A percentile compares a stretch with the other conserved stretches of the same genome.
phyloP scores from a whole-genome alignment of 768 basidiomycete species.

The Mycena polygramma region DNA sequence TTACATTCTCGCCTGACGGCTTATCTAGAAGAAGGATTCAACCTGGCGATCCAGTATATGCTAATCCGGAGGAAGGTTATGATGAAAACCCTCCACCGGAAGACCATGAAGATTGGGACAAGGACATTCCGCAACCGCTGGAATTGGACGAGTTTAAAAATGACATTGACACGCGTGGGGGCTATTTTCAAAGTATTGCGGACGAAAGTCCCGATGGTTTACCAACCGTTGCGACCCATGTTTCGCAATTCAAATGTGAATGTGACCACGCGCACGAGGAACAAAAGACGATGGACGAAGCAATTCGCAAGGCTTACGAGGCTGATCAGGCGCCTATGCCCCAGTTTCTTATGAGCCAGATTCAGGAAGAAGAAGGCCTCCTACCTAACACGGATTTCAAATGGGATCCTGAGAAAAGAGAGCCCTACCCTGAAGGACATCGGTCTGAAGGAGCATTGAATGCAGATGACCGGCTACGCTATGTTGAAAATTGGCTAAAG shows the following conservation, averaged over 20 bases:
- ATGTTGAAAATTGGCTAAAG: not conserved
- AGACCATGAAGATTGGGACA: not conserved
- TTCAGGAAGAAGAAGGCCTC: not conserved
- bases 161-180: not conserved
- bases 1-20: not conserved
- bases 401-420: not conserved
- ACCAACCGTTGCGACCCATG: not conserved
- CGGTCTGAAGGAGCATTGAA: not conserved
- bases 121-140: not conserved
- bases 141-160: not conserved
- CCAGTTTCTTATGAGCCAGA: not conserved
- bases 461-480: not conserved
- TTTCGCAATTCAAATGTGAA: not conserved
- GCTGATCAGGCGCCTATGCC: not conserved
- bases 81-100: not conserved
- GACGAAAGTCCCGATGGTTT: too few relatives aligned
- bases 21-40: not conserved
- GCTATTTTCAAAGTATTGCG: not conserved
- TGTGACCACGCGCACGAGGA: too few relatives aligned
- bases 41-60: not conserved
- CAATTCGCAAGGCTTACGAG: not conserved
- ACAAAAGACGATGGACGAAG: too few relatives aligned
- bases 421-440: not conserved
- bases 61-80: not conserved
- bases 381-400: not conserved